Percentiles rank a stretch among this genome's conserved stretches.
These are phyloP conservation scores for Dentipellis sp. DNA, from an alignment of 768 basidiomycete species.

Conservation along the genomic window DNA sequence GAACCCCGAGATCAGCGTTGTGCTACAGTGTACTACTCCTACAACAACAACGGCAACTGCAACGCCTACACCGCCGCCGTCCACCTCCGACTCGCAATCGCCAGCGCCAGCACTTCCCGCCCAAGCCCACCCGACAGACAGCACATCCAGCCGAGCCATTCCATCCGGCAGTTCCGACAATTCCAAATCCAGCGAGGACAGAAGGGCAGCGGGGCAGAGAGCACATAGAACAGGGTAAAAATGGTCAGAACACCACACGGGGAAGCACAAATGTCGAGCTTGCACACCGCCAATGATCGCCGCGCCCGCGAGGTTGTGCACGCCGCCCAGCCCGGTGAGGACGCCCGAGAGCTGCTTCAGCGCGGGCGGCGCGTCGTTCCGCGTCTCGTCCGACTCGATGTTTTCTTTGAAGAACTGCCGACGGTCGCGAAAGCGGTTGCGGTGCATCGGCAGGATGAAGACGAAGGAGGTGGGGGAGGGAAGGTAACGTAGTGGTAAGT, in stretches of 20 bases:
- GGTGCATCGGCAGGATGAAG: background rate
- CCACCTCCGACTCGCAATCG: background rate
- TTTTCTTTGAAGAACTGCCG: constrained; percentile 4
- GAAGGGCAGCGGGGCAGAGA: too few species aligned
- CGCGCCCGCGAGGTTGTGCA: background rate
- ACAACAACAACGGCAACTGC: too few species aligned
- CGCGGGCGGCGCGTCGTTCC: background rate
- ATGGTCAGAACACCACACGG: background rate
- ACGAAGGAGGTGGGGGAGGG: background rate
- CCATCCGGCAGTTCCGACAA: too few species aligned
- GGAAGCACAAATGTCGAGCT: background rate
- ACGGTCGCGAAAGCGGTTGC: background rate
- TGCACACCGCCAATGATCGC: background rate
- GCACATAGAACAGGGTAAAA: too few species aligned
- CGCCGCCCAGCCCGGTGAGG: background rate
- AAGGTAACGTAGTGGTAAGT: background rate
- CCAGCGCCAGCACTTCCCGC: background rate
- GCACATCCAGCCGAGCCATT: background rate
- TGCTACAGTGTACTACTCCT: too few species aligned
- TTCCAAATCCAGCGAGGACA: too few species aligned
- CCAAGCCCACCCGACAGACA: background rate
- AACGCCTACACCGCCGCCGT: background rate
- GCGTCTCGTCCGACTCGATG: background rate
- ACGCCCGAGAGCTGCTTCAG: background rate
- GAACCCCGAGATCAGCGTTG: too few species aligned